A percentile compares a stretch with the other conserved stretches of the same genome.
These are phyloP conservation scores for Arctium lappa DNA, from an alignment of 129 eudicot species.

Conservation along the genomic window DNA sequence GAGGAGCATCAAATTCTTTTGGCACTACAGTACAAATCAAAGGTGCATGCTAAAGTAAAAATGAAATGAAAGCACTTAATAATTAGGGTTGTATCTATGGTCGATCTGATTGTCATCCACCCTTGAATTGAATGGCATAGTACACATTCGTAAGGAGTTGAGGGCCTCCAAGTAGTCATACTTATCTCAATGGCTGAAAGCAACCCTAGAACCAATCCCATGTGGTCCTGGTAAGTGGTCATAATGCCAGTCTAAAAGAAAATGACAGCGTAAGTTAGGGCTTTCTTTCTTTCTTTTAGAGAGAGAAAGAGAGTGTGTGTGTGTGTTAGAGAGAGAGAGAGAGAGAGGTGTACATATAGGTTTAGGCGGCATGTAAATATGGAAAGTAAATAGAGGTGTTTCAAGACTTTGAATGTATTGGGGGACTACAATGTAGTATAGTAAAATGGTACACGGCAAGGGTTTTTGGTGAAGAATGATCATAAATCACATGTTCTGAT, in stretches of 20 bases:
- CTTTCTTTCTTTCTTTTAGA: slow-evolving; percentile 23
- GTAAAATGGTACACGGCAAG: not conserved
- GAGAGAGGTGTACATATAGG: not conserved
- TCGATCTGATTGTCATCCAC: slow-evolving; percentile 23
- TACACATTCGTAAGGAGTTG: slow-evolving; percentile 29
- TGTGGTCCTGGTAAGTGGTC: slow-evolving; percentile 39
- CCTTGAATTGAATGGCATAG: slow-evolving; percentile 23
- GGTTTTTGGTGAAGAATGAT: not conserved
- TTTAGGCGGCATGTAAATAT: slow-evolving; percentile 30
- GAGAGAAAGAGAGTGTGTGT: not conserved
- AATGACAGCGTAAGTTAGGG: slow-evolving; percentile 37
- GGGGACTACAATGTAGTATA: slow-evolving; percentile 18
- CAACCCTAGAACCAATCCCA: slow-evolving; percentile 33
- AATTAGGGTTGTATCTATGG: slow-evolving; percentile 28
- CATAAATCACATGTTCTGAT: too few species aligned
- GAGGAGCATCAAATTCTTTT: slow-evolving; percentile 34
- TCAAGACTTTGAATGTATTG: slow-evolving; percentile 23
- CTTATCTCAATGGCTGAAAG: slow-evolving; percentile 28
- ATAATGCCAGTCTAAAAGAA: slow-evolving; percentile 28
- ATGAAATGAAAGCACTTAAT: slow-evolving; percentile 40
- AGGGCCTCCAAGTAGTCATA: slow-evolving; percentile 21
- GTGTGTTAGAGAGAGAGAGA: not conserved
- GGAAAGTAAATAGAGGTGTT: slow-evolving; percentile 11
- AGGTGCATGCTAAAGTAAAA: slow-evolving; percentile 39
- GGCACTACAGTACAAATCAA: slow-evolving; percentile 34